phyloP scores from a whole-genome alignment of 2,329 filamentous ascomycete species.

The Gyromitra esculenta region DNA sequence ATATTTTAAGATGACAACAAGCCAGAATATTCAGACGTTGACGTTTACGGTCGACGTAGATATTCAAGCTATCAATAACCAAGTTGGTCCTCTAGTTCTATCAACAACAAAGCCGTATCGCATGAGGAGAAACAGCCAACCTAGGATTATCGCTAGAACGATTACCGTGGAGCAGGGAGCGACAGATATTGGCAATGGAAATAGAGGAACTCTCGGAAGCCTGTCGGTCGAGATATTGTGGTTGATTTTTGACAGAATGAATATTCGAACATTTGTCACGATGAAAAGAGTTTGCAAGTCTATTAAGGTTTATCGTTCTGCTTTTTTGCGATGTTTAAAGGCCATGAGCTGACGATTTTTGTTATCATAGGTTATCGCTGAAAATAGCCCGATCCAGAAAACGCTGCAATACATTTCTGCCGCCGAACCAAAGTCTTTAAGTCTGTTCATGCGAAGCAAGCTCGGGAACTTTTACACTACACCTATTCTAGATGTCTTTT shows the following conservation, averaged over 20 bases:
- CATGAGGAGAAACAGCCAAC: conserved; percentile 16
- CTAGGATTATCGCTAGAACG: conserved; percentile 1
- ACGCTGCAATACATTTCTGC: conserved; percentile 17
- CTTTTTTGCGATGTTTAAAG: too few relatives aligned
- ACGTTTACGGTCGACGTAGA: conserved; percentile 13
- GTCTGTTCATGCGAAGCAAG: conserved; percentile 29
- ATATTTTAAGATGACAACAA: conserved; percentile 9
- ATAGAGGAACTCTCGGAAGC: conserved; percentile 9
- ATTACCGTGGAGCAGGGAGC: neutral
- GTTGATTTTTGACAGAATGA: conserved; percentile 30
- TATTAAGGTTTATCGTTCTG: conserved; percentile 17
- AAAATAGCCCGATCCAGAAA: conserved; percentile 10
- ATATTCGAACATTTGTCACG: conserved; percentile 24
- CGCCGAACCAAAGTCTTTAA: conserved; percentile 31
- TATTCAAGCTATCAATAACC: conserved; percentile 10
- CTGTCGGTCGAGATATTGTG: conserved; percentile 22
- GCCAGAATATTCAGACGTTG: conserved; percentile 19
- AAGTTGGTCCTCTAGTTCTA: conserved; percentile 26
- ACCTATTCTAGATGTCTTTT: conserved; percentile 19
- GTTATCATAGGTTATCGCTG: conserved; percentile 1
- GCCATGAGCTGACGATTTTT: conserved; percentile 6
- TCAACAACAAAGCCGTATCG: conserved; percentile 33
- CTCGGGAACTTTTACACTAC: conserved; percentile 22
- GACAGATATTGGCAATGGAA: neutral
- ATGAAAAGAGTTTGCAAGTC: conserved; percentile 38